phyloP scores from a whole-genome alignment of 1,139 yeast genomes.

The Blastobotrys buckinghamii region DNA sequence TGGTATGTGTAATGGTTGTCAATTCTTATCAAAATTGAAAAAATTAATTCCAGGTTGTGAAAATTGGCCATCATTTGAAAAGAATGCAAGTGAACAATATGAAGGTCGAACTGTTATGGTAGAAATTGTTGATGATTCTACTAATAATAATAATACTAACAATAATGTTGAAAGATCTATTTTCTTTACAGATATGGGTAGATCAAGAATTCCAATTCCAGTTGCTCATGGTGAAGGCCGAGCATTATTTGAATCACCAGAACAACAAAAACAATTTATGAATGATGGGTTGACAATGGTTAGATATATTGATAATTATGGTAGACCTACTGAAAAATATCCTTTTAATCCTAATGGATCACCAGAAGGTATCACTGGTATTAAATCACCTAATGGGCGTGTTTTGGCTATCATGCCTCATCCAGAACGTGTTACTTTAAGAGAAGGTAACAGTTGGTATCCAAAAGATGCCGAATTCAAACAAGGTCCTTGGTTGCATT shows the following conservation, averaged over 20 bases:
- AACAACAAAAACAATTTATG: constrained; percentile 41
- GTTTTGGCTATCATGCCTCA: constrained; percentile 99
- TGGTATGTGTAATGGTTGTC: constrained; percentile 99
- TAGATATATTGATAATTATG: constrained; percentile 86
- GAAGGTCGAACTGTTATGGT: constrained; percentile 95
- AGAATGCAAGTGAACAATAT: constrained; percentile 88
- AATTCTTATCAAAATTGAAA: constrained; percentile 83
- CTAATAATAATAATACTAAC: constrained; percentile 22
- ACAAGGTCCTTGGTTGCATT: constrained; percentile 88
- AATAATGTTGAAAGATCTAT: constrained; percentile 47
- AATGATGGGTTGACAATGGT: constrained; percentile 53
- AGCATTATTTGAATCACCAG: constrained; percentile 55
- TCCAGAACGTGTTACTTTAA: constrained; percentile 90
- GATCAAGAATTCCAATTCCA: constrained; percentile 88
- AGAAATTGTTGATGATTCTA: constrained; percentile 55
- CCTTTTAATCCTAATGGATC: constrained; percentile 98
- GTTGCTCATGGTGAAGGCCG: constrained; percentile 99
- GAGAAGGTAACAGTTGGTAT: constrained; percentile 87
- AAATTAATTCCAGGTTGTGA: constrained; percentile 92
- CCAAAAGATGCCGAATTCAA: constrained; percentile 45
- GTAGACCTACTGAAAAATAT: constrained; percentile 69
- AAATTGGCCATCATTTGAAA: constrained; percentile 94
- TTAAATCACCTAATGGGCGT: constrained; percentile 84
- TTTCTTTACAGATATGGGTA: constrained; percentile 85
- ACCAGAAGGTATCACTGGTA: constrained; percentile 89